Evolutionary conservation across 2,329 filamentous ascomycete genomes (phyloP).

Genomic region (Colletotrichum nymphaeae): DNA sequence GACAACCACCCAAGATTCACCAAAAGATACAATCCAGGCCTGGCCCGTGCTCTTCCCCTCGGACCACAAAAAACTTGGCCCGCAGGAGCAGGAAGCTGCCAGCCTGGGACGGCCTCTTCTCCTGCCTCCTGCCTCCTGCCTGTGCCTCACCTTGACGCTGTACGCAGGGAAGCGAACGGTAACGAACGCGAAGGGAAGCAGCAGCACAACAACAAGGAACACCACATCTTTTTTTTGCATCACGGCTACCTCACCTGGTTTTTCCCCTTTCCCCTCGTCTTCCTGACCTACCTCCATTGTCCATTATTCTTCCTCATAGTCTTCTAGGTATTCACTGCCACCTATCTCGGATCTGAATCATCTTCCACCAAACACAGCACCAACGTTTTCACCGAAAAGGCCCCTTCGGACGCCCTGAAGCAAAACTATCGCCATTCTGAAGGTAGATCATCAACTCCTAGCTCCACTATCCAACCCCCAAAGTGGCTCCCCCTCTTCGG

Average conservation of each 20-base stretch:
- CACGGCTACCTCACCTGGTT: neutral
- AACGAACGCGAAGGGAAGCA: neutral
- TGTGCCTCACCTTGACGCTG: neutral
- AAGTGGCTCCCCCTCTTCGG: neutral
- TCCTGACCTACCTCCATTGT: no score
- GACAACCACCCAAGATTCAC: neutral
- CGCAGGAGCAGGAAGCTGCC: neutral
- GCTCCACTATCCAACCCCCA: conserved; percentile 22
- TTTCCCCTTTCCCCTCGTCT: neutral
- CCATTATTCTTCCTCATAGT: neutral
- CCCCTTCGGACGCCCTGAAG: conserved; percentile 20
- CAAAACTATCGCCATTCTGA: conserved; percentile 31
- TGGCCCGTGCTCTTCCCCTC: neutral
- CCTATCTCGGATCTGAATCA: neutral
- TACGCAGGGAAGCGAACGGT: neutral
- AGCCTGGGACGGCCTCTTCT: neutral
- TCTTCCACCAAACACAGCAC: neutral
- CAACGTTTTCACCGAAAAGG: neutral
- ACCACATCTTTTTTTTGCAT: neutral
- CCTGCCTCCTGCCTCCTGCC: no score
- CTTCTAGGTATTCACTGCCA: neutral
- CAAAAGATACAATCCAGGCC: neutral
- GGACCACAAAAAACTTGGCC: conserved; percentile 2
- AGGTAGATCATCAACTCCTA: conserved; percentile 36
- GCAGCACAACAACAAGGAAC: conserved; percentile 1